Percentiles rank a stretch among this genome's conserved stretches.
These are phyloP conservation scores for Pleurotus eryngii DNA, from an alignment of 768 basidiomycete genomes.

Conservation along the genomic window DNA sequence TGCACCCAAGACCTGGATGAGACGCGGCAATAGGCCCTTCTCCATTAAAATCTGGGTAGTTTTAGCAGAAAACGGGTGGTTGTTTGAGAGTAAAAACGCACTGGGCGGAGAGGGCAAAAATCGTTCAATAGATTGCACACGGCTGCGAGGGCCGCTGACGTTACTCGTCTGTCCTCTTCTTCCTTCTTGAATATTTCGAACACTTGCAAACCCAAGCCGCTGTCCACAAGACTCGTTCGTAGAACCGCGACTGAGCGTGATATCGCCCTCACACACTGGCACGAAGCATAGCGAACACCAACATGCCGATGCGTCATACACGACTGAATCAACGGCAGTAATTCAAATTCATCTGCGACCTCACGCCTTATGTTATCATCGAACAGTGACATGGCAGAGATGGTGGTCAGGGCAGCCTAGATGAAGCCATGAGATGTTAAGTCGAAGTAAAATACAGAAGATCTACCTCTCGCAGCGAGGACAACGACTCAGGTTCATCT, in stretches of 20 bases:
- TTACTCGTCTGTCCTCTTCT: conserved; percentile 68
- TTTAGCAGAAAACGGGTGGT: not conserved
- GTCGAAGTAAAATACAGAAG: not conserved
- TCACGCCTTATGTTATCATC: conserved; percentile 69
- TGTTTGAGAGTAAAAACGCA: conserved; percentile 32
- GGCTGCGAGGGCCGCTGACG: conserved; percentile 65
- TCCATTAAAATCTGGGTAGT: conserved; percentile 57
- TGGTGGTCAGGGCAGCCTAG: conserved; percentile 70
- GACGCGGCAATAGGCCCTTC: conserved; percentile 60
- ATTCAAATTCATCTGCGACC: conserved; percentile 55
- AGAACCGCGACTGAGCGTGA: conserved; percentile 77
- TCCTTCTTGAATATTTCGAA: conserved; percentile 46
- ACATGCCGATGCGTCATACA: conserved; percentile 60
- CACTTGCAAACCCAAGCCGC: conserved; percentile 70
- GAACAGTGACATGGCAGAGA: conserved; percentile 71
- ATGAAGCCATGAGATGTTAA: not conserved
- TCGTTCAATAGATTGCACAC: conserved; percentile 86
- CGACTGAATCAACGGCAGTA: conserved; percentile 45
- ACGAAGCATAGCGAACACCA: conserved; percentile 82
- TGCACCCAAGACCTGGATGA: conserved; percentile 54
- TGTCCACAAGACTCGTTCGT: conserved; percentile 82
- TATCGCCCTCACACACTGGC: conserved; percentile 81
- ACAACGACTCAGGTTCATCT: conserved; percentile 61
- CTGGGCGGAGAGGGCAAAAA: conserved; percentile 75
- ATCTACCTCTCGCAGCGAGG: conserved; percentile 61